Conservation (phyloP, 1,139 yeast species). For the Hyphopichia burtonii region DNA sequence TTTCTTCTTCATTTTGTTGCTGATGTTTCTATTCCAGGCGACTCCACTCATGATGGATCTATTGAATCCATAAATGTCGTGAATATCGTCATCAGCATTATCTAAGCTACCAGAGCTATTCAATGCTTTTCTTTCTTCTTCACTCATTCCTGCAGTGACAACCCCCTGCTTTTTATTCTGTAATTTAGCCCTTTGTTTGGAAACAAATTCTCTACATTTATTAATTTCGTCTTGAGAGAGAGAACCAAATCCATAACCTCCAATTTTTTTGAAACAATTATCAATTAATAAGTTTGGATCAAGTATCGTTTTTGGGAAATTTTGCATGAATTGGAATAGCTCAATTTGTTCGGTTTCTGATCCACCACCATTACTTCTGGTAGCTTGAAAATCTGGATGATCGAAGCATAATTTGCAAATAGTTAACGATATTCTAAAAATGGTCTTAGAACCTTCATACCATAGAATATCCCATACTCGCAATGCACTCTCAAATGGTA, state of each 20-base stretch:
- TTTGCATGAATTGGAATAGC: slow-evolving; percentile 81
- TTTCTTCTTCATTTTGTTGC: slow-evolving; percentile 48
- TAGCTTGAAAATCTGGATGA: slow-evolving; percentile 36
- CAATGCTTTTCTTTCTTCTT: slow-evolving; percentile 39
- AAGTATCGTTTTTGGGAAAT: slow-evolving; percentile 68
- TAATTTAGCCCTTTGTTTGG: slow-evolving; percentile 51
- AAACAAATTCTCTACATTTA: slow-evolving; percentile 74
- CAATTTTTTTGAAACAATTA: slow-evolving; percentile 69
- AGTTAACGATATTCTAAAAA: slow-evolving; percentile 81
- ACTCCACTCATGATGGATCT: slow-evolving; percentile 55
- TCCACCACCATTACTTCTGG: slow-evolving; percentile 8
- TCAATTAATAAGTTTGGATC: slow-evolving; percentile 74
- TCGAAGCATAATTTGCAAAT: slow-evolving; percentile 80
- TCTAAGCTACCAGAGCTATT: slow-evolving; percentile 15
- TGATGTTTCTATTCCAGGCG: slow-evolving; percentile 56
- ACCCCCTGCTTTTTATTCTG: slow-evolving; percentile 36
- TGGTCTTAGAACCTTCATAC: slow-evolving; percentile 85
- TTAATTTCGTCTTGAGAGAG: slow-evolving; percentile 79
- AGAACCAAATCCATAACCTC: slow-evolving; percentile 67
- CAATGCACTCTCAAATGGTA: slow-evolving; percentile 84
- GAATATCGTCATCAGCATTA: slow-evolving; percentile 29
- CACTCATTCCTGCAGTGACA: slow-evolving; percentile 36
- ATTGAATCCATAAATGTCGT: slow-evolving; percentile 50
- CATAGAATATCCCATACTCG: slow-evolving; percentile 94
- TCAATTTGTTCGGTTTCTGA: slow-evolving; percentile 71